Evolutionary conservation across 257 asterid species (phyloP).

Genomic region (Prunella vulgaris): DNA sequence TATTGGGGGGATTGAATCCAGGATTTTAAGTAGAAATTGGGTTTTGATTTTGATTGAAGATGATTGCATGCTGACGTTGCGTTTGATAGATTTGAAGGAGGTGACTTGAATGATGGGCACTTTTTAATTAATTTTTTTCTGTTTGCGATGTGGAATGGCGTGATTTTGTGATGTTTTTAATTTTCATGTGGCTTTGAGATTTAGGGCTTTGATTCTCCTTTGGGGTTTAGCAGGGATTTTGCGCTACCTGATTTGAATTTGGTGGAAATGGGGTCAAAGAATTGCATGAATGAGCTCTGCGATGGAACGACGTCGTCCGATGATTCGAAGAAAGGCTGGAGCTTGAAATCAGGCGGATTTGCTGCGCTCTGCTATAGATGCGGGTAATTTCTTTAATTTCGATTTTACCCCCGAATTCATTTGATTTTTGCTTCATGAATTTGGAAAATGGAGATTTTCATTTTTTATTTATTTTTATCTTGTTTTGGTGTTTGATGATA

Average conservation of each 20-base stretch:
- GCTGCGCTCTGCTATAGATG: constrained; percentile 74
- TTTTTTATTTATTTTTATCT: neutral
- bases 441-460: constrained; percentile 12
- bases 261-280: constrained; percentile 65
- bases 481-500: neutral
- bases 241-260: constrained; percentile 29
- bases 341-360: constrained; percentile 82
- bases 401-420: constrained; percentile 21
- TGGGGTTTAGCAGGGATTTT: constrained; percentile 31
- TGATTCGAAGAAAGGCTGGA: constrained; percentile 92
- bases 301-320: constrained; percentile 77
- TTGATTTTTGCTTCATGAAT: constrained; percentile 15
- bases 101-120: constrained; percentile 21
- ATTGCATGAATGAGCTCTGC: constrained; percentile 87
- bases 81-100: constrained; percentile 36
- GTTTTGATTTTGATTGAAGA: constrained; percentile 24
- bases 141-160: no score
- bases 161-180: neutral
- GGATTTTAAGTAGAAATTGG: constrained; percentile 24
- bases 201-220: constrained; percentile 42
- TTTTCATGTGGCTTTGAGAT: constrained; percentile 46
- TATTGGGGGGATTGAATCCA: constrained; percentile 27
- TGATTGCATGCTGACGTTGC: constrained; percentile 53
- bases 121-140: neutral
- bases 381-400: constrained; percentile 64